These are phyloP conservation scores for Cornus controversa DNA, from an alignment of 148 eudicot genomes.

Conservation along the genomic window DNA sequence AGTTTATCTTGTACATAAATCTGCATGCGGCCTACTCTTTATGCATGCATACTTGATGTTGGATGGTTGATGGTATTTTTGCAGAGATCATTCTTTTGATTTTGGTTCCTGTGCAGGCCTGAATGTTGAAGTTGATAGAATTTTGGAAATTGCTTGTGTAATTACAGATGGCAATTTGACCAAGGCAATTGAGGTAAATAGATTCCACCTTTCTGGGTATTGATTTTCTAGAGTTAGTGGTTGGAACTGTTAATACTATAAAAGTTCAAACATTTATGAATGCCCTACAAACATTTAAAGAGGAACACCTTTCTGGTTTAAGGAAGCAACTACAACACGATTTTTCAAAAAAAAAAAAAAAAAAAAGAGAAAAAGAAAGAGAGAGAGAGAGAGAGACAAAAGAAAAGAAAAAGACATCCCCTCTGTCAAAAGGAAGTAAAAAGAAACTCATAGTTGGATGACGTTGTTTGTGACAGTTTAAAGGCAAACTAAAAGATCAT, in stretches of 20 bases:
- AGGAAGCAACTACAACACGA: too few relatives aligned
- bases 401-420: too few relatives aligned
- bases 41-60: not conserved
- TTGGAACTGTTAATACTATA: not conserved
- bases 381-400: too few relatives aligned
- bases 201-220: not conserved
- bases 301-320: too few relatives aligned
- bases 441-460: too few relatives aligned
- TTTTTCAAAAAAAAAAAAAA: too few relatives aligned
- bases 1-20: not conserved
- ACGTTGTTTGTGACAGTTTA: too few relatives aligned
- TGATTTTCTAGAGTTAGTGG: not conserved
- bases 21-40: not conserved
- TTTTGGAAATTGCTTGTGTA: constrained; percentile 89
- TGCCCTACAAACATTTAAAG: too few relatives aligned
- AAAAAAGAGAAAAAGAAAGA: too few relatives aligned
- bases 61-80: not conserved
- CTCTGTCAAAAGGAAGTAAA: too few relatives aligned
- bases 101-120: constrained; percentile 53
- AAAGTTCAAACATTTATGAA: too few relatives aligned
- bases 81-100: not conserved
- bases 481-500: too few relatives aligned
- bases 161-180: constrained; percentile 83
- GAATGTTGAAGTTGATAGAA: constrained; percentile 76
- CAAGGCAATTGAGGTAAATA: constrained; percentile 69